phyloP scores from a whole-genome alignment of 2,329 filamentous ascomycete species.

The Pseudonectria foliicola region DNA sequence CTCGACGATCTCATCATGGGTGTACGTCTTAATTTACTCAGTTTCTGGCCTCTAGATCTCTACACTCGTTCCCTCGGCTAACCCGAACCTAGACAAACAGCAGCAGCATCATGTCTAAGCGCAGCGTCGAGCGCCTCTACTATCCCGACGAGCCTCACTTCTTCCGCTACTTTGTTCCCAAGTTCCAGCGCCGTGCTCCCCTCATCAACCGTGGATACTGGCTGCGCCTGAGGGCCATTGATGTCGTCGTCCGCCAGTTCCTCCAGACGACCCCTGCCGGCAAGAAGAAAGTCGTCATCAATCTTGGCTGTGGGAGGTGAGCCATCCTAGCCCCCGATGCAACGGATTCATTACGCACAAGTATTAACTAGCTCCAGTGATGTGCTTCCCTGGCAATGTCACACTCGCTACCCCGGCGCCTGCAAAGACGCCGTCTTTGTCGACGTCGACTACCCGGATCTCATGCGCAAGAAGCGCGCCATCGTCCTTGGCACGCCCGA shows the following conservation, averaged over 20 bases:
- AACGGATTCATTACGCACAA: too few relatives aligned
- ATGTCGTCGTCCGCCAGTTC: constrained; percentile 67
- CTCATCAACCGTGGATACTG: constrained; percentile 88
- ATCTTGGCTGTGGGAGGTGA: constrained; percentile 86
- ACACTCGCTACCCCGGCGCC: constrained; percentile 55
- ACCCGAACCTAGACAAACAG: constrained; percentile 62
- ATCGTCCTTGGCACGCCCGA: constrained; percentile 58
- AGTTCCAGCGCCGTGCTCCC: constrained; percentile 74
- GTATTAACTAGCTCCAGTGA: constrained; percentile 49
- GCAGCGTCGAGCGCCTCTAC: constrained; percentile 87
- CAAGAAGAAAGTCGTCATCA: constrained; percentile 67
- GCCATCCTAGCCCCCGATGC: too few relatives aligned
- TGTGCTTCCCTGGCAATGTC: constrained; percentile 77
- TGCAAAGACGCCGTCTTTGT: constrained; percentile 61
- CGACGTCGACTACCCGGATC: constrained; percentile 77
- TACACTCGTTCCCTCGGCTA: background rate
- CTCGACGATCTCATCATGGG: constrained; percentile 50
- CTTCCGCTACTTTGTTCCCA: constrained; percentile 81
- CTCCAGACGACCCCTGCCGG: constrained; percentile 42
- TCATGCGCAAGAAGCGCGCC: constrained; percentile 67
- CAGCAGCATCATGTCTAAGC: constrained; percentile 86
- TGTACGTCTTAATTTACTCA: constrained; percentile 31
- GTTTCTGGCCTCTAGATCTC: background rate
- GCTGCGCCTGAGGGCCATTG: constrained; percentile 76
- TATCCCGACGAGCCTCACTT: constrained; percentile 71